phyloP scores from a whole-genome alignment of 768 basidiomycete genomes.

The Leccinum aurantiacum region DNA sequence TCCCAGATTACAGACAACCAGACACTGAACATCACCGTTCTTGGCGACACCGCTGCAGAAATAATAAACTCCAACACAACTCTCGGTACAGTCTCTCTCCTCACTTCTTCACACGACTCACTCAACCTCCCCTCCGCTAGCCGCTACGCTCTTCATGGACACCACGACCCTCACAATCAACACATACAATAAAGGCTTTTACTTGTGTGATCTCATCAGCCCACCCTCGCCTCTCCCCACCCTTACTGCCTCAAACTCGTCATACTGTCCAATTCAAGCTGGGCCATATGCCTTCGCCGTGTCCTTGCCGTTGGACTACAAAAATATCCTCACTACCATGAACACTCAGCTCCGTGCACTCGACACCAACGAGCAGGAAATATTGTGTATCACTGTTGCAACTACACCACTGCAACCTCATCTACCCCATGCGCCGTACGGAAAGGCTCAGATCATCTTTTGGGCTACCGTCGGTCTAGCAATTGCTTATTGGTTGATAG shows the following conservation, averaged over 20 bases:
- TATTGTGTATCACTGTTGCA: slow-evolving; percentile 77
- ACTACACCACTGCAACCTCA: slow-evolving; percentile 74
- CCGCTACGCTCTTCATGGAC: slow-evolving; percentile 86
- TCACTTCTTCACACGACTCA: slow-evolving; percentile 1
- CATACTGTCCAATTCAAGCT: slow-evolving; percentile 74
- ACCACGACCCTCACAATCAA: slow-evolving; percentile 78
- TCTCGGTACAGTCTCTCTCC: slow-evolving; percentile 50
- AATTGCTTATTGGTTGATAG: slow-evolving; percentile 78
- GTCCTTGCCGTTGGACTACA: slow-evolving; percentile 60
- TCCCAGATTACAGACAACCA: slow-evolving; percentile 59
- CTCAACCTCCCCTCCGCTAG: slow-evolving; percentile 13
- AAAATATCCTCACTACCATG: slow-evolving; percentile 79
- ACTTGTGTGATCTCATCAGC: slow-evolving; percentile 75
- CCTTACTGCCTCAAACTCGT: slow-evolving; percentile 33
- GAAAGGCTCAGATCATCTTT: slow-evolving; percentile 63
- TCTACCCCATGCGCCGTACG: slow-evolving; percentile 58
- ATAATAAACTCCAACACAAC: slow-evolving; percentile 63
- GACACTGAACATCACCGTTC: slow-evolving; percentile 65
- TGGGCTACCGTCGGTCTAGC: slow-evolving; percentile 75
- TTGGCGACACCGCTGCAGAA: slow-evolving; percentile 60
- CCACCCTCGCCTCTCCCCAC: slow-evolving; percentile 71
- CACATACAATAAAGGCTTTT: slow-evolving; percentile 68
- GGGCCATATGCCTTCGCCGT: slow-evolving; percentile 84
- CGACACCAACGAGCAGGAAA: slow-evolving; percentile 78
- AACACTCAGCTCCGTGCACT: slow-evolving; percentile 84